Percentiles rank a stretch among this genome's conserved stretches.
Conservation (phyloP, 768 basidiomycete genomes). For the Sarcomyxa edulis region DNA sequence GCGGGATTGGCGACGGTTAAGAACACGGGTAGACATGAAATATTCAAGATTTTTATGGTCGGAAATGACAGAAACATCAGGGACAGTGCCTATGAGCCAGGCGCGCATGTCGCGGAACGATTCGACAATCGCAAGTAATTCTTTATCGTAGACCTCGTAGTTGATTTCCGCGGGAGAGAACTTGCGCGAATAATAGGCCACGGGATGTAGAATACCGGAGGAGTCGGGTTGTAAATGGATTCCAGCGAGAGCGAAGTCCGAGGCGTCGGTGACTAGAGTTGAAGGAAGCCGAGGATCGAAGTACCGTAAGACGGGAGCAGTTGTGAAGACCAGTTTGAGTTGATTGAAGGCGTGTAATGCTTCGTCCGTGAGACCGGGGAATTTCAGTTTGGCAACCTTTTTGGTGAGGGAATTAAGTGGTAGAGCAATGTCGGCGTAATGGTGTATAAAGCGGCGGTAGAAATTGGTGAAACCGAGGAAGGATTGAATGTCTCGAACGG, state of each 20-base stretch:
- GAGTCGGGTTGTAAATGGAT: conserved; percentile 24
- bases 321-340: conserved; percentile 21
- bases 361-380: conserved; percentile 5
- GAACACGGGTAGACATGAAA: conserved; percentile 30
- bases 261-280: conserved; percentile 26
- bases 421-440: conserved; percentile 26
- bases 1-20: conserved; percentile 39
- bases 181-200: conserved; percentile 29
- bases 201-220: conserved; percentile 27
- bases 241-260: conserved; percentile 26
- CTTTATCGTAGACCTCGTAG: conserved; percentile 47
- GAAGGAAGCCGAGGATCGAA: conserved; percentile 21
- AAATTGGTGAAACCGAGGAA: conserved; percentile 44
- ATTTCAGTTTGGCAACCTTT: conserved; percentile 18
- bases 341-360: conserved; percentile 19
- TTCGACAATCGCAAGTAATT: conserved; percentile 42
- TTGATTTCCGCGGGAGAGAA: conserved; percentile 35
- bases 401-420: conserved; percentile 22
- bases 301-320: conserved; percentile 25
- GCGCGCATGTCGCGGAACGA: conserved; percentile 28
- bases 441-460: conserved; percentile 33
- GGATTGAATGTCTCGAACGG: conserved; percentile 25
- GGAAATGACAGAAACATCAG: conserved; percentile 17
- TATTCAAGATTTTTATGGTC: conserved; percentile 40
- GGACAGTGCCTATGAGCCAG: conserved; percentile 22